Evolutionary conservation across 768 basidiomycete species (phyloP).

Genomic region (Lactifluus rugatus): DNA sequence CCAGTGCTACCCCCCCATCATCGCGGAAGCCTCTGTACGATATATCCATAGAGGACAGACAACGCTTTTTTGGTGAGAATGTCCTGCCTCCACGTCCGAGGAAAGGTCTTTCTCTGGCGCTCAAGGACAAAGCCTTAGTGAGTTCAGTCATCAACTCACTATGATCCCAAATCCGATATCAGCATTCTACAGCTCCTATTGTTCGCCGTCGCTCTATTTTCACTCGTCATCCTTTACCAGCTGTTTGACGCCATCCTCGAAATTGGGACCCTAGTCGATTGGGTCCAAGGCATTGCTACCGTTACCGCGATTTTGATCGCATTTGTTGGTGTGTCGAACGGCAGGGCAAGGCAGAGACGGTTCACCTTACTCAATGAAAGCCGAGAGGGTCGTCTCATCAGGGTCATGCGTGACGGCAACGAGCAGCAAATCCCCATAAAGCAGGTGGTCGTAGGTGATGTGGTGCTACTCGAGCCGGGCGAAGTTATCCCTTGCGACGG

Average conservation of each 20-base stretch:
- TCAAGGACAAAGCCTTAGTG: constrained; percentile 55
- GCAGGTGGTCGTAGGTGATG: constrained; percentile 91
- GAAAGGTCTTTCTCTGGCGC: constrained; percentile 41
- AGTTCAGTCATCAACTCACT: constrained; percentile 20
- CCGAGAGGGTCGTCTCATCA: constrained; percentile 88
- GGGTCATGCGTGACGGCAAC: constrained; percentile 37
- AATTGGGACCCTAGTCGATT: constrained; percentile 76
- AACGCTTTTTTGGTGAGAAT: constrained; percentile 44
- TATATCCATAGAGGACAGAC: constrained; percentile 34
- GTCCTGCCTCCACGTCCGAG: constrained; percentile 38
- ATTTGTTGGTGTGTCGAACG: constrained; percentile 87
- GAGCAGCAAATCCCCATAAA: constrained; percentile 30
- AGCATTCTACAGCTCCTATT: constrained; percentile 64
- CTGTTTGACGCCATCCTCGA: constrained; percentile 67
- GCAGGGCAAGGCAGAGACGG: constrained; percentile 97
- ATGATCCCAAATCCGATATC: constrained; percentile 22
- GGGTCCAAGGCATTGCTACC: constrained; percentile 91
- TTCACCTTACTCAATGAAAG: constrained; percentile 90
- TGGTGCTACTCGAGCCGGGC: constrained; percentile 87
- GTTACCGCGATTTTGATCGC: constrained; percentile 68
- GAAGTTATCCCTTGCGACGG: constrained; percentile 96
- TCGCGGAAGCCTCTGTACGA: constrained; percentile 21
- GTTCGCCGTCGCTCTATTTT: constrained; percentile 84
- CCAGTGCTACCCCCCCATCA: not conserved
- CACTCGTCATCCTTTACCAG: constrained; percentile 91